Base-by-base conservation (phyloP, 495 filamentous ascomycete genomes). In the Astrothelium subdiscretum region DNA sequence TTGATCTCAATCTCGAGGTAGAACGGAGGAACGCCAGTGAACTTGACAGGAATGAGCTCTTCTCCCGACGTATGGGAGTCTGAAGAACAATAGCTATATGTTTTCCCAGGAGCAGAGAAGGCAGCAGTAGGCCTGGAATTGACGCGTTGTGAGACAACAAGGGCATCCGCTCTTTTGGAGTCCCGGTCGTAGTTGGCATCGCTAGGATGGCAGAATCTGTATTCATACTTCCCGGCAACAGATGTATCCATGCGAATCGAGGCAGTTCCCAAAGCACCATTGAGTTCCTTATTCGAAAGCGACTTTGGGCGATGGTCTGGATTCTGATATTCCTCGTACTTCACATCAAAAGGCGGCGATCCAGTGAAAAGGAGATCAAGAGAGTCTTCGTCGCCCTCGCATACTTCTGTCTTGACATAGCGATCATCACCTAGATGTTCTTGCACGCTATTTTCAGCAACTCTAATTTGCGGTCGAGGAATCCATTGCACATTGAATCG, bases 21-120 rank as follows among this genome's bases (percentile, higher is more conserved):
- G 75, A 98, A 98, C 0, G 94, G 94, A 3, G 94, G 84, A n/a
- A 83, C 75, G 29, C 94, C 94, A 44, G 84, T 84, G 20, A 98
- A 77, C 0, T 80, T 85, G 48, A 98, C 85, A 0, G 94, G 91
- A 61, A 98, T 91, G 11, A 85, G 80, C 70, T 97, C 91, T 59
- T 91, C 88, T 40, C 83, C 91, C 58, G 89, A 87, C 43, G 84
- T 85, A 48, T 79, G 81, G n/a, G 85, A 79, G 62, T 95, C 90
- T 40, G 88, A 85, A 66, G 90, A 86, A 76, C 94, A 98, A 74
- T 90, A 96, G 63, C 89, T 94, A 76, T 96, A 96, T 3, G 91
- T 90, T 71, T 91, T 92, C n/a, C 90, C 92, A 2, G 91, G 90
- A 63, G 89, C 88, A 59, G 80, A 80, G 67, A 98, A 97, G 13